phyloP scores from a whole-genome alignment of 1,284 basidiomycete genomes.

The Ganoderma lucidum region DNA sequence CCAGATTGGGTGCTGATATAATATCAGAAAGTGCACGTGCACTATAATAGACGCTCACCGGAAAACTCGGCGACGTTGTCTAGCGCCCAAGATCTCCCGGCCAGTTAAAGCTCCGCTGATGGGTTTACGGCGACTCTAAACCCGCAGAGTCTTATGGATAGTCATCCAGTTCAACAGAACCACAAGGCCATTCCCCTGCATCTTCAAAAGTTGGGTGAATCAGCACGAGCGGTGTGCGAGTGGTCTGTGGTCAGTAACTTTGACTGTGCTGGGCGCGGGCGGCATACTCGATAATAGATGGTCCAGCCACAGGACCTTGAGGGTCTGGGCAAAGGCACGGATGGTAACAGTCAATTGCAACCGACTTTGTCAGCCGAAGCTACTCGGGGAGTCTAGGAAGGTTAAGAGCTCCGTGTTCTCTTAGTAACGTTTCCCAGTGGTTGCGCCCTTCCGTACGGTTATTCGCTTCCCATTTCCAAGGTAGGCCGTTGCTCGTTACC shows the following conservation, averaged over 20 bases:
- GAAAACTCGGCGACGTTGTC: no score
- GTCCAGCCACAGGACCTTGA: background rate
- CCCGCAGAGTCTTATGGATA: no score
- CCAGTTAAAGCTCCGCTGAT: no score
- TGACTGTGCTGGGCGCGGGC: background rate
- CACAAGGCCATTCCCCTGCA: background rate
- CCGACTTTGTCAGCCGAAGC: background rate
- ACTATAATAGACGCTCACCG: no score
- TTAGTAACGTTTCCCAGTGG: background rate
- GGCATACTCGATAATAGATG: background rate
- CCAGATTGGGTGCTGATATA: no score
- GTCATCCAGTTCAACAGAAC: background rate
- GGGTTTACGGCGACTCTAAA: no score
- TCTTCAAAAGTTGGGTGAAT: background rate
- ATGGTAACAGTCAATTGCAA: background rate
- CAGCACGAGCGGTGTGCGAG: background rate
- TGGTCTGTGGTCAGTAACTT: background rate
- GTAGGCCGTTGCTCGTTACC: background rate
- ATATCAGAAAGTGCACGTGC: no score
- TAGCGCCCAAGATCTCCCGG: no score
- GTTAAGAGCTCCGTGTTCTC: background rate
- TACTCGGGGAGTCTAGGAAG: background rate
- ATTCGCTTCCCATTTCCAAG: background rate
- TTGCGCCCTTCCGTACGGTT: background rate
- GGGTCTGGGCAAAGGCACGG: background rate